Evolutionary conservation across 805 yeast genomes (phyloP), one percentile per base, ranked within the genome.

Genomic region (Kodamaea lidongshanica): DNA sequence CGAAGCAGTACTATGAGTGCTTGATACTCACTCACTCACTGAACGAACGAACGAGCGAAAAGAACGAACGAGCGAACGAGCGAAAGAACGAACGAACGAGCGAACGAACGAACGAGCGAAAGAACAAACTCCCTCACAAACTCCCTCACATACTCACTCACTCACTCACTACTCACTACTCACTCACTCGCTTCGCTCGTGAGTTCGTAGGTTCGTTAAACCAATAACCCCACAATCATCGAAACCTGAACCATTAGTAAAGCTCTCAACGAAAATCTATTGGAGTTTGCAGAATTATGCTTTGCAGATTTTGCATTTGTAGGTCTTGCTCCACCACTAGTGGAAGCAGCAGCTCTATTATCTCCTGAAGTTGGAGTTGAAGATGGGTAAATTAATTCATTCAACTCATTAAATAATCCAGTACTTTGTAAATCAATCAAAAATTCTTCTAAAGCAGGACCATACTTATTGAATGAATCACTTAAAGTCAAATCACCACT

Each of bases 371-470:
- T 25, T 6, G 43, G 12, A 3, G 38, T 13, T 9, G 31, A 10
- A 3, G 48, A 36, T 7, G 56, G 54, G 45, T 58, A 59, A 3
- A 64, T 38, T 25, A 46, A 53, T 25, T 48, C 33, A 42, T 64
- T 64, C 48, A 64, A 56, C 33, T 59, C 54, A 11, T 42, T 52
- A 34, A 64, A 64, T 7, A 59, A 45, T 5, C 69, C 69, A 23
- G 46, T 47, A 17, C 43, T 28, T 35, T 64, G 64, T 19, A 62
- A 53, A 25, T 53, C 65, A 5, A 29, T 23, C 23, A 61, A 27
- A 11, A 61, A 54, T n/a, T 38, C 48, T 26, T 41, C 39, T 13
- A 61, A 30, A 4, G 65, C 67, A 7, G 44, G 40, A 10, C 46
- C 30, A 37, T 62, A 63, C 37, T 53, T 50, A 18, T 50, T 52